phyloP scores from a whole-genome alignment of 352 stramenopile species.

The Phytophthora palmivora region DNA sequence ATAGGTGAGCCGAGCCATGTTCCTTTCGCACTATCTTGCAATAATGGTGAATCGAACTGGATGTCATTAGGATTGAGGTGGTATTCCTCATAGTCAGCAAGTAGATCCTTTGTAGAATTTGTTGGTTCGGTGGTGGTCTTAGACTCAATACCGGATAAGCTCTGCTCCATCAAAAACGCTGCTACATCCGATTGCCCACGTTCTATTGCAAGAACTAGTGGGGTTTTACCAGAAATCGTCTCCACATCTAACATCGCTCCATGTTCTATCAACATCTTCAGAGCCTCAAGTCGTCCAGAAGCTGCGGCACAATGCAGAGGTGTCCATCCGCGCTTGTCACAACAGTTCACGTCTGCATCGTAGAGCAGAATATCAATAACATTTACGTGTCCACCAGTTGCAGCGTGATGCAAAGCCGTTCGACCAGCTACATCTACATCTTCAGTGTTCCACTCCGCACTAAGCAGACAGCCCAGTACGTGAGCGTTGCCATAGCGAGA shows the following conservation, averaged over 20 bases:
- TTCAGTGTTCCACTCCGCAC: neutral
- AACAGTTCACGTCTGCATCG: neutral
- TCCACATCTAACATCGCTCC: neutral
- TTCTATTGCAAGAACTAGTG: constrained; percentile 9
- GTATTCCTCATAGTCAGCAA: constrained; percentile 9
- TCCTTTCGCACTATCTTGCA: neutral
- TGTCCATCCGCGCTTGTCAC: constrained; percentile 16
- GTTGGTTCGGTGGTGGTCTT: neutral
- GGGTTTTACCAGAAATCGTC: constrained; percentile 8
- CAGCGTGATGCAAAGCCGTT: constrained; percentile 7
- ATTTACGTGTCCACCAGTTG: neutral
- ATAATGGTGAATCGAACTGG: constrained; percentile 3
- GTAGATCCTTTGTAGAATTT: neutral
- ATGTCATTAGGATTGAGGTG: constrained; percentile 10
- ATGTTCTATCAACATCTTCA: neutral
- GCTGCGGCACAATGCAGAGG: constrained; percentile 16
- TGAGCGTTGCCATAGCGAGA: neutral
- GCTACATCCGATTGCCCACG: constrained; percentile 6
- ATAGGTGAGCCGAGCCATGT: constrained; percentile 16
- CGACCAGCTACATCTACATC: neutral
- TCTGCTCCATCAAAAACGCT: neutral
- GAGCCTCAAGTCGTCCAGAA: neutral
- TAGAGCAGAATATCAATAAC: neutral
- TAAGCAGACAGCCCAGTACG: neutral
- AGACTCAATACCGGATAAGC: neutral